phyloP scores from a whole-genome alignment of 805 yeast genomes.

The Yamadazyma ubonensis region DNA sequence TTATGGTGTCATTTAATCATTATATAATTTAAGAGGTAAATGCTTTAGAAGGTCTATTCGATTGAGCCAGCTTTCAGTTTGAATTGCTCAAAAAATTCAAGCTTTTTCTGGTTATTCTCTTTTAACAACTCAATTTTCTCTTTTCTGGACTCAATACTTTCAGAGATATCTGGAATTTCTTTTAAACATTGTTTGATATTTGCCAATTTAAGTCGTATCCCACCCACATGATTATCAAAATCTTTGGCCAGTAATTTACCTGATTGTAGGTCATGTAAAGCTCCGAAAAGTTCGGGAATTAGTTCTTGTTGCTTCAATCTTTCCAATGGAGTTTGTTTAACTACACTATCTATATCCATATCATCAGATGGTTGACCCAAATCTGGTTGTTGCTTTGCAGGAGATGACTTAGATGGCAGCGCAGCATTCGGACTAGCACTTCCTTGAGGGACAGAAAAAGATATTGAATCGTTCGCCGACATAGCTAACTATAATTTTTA shows the following conservation, averaged over 20 bases:
- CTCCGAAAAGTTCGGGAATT: slow-evolving; percentile 36
- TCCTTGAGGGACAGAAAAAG: slow-evolving; percentile 8
- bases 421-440: not conserved
- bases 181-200: slow-evolving; percentile 30
- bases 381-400: too few species aligned
- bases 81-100: slow-evolving; percentile 22
- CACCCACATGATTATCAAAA: slow-evolving; percentile 42
- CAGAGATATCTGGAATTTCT: slow-evolving; percentile 40
- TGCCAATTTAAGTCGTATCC: slow-evolving; percentile 35
- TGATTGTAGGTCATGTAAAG: slow-evolving; percentile 32
- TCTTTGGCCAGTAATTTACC: slow-evolving; percentile 42
- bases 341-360: slow-evolving; percentile 12
- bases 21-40: too few species aligned
- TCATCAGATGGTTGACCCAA: not conserved
- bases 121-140: slow-evolving; percentile 24
- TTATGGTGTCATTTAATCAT: not conserved
- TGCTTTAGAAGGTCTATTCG: too few species aligned
- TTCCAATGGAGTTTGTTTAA: slow-evolving; percentile 17
- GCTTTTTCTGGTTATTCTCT: slow-evolving; percentile 25
- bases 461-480: slow-evolving; percentile 2
- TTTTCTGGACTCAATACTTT: slow-evolving; percentile 27
- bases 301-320: slow-evolving; percentile 32
- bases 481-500: too few species aligned
- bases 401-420: slow-evolving; percentile 4
- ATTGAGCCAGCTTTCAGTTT: slow-evolving; percentile 14